Conservation (phyloP, 176 grass and related monocot species). For the Canna indica region DNA sequence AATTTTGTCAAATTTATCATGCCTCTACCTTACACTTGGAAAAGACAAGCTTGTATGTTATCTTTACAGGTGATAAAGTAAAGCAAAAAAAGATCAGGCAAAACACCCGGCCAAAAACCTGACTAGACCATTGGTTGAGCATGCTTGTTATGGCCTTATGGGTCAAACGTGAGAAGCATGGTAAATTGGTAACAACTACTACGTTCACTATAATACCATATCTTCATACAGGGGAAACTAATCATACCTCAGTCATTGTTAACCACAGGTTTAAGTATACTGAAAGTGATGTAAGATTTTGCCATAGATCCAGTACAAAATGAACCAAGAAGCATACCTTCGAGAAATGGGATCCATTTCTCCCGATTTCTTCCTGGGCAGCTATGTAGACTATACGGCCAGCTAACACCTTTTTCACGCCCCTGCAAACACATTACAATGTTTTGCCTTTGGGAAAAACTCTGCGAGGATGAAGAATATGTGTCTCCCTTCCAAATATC, state of each 20-base stretch:
- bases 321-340: constrained; percentile 39
- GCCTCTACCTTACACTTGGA: not conserved
- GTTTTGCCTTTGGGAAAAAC: constrained; percentile 43
- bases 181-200: not conserved
- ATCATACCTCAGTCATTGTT: not conserved
- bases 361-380: constrained; percentile 67
- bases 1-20: not conserved
- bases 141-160: not conserved
- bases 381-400: constrained; percentile 39
- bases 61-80: too few species aligned
- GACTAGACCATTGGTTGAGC: not conserved
- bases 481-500: constrained; percentile 82
- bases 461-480: constrained; percentile 29
- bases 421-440: constrained; percentile 67
- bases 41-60: not conserved
- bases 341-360: constrained; percentile 75
- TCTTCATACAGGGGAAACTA: not conserved
- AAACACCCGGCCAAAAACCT: not conserved
- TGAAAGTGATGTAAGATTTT: not conserved
- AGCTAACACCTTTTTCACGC: constrained; percentile 72
- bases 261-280: not conserved
- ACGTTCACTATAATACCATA: not conserved
- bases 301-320: constrained; percentile 15
- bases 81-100: not conserved
- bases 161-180: not conserved